Percentiles rank a stretch among this genome's conserved stretches.
phyloP scores from a whole-genome alignment of 225 moss, liverwort and hornwort species.

The Thuidium tamariscinum region DNA sequence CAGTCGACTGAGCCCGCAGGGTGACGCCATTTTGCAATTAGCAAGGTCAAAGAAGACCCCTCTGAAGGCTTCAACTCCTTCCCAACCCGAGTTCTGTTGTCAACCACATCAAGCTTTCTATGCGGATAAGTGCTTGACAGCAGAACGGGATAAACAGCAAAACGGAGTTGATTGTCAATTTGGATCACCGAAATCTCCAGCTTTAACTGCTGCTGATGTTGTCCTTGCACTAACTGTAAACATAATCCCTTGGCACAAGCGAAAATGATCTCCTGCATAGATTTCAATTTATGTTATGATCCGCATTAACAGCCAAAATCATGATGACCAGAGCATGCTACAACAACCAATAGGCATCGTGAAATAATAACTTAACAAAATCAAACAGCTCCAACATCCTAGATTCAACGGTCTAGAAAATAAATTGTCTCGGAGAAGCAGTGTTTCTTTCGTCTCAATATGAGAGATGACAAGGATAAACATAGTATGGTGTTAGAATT shows the following conservation, averaged over 20 bases:
- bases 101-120: conserved; percentile 8
- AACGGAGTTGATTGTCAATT: conserved; percentile 88
- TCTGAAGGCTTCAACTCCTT: conserved; percentile 27
- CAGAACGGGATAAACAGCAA: conserved; percentile 88
- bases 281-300: background rate
- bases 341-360: background rate
- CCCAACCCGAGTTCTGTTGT: background rate
- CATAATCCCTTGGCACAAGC: conserved; percentile 64
- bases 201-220: conserved; percentile 75
- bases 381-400: background rate
- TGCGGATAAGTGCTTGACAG: conserved; percentile 62
- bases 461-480: background rate
- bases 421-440: background rate
- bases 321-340: background rate
- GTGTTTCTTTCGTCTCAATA: background rate
- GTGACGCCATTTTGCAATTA: conserved; percentile 65
- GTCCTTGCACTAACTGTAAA: conserved; percentile 66
- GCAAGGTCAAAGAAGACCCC: conserved; percentile 13
- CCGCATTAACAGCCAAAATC: background rate
- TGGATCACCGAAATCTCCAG: conserved; percentile 65
- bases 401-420: background rate
- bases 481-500: background rate
- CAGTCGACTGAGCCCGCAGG: conserved; percentile 84
- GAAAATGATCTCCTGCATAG: conserved; percentile 72
- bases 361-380: background rate